Percentiles rank a stretch among this genome's conserved stretches.
Evolutionary conservation across 1,284 basidiomycete species (phyloP).

Genomic region (Athelia sp.): DNA sequence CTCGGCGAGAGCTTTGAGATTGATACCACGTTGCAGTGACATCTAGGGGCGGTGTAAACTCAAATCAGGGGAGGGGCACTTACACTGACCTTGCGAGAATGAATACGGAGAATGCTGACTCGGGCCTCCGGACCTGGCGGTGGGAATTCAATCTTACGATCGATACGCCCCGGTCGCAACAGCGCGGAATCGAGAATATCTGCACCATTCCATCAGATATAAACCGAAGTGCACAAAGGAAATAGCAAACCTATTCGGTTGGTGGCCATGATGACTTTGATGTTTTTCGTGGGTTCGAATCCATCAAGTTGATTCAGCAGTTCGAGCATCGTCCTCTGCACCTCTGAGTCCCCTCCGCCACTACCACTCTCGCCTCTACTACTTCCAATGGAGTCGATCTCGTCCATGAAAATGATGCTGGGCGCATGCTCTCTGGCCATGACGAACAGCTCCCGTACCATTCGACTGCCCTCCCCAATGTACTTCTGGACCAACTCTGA

Average conservation of each 20-base stretch:
- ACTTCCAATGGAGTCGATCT: constrained; percentile 97
- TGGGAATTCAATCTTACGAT: constrained; percentile 99
- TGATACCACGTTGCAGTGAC: constrained; percentile 97
- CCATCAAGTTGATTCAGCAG: constrained; percentile 96
- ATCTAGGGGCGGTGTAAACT: constrained; percentile 52
- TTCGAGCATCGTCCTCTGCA: constrained; percentile 98
- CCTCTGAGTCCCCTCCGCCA: constrained; percentile 91
- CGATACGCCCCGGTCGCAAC: constrained; percentile 93
- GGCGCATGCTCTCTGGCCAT: constrained; percentile 99
- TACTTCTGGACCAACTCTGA: constrained; percentile 98
- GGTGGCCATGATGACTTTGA: constrained; percentile 99
- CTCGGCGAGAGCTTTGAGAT: constrained; percentile 90
- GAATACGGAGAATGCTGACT: constrained; percentile 94
- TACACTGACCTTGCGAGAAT: constrained; percentile 81
- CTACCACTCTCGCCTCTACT: constrained; percentile 89
- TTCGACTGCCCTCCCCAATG: constrained; percentile 94
- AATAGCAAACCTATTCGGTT: constrained; percentile 79
- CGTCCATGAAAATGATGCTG: constrained; percentile 99
- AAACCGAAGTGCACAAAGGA: not conserved
- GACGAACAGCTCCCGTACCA: constrained; percentile 97
- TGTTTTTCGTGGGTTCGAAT: constrained; percentile 97
- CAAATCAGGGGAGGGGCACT: not conserved
- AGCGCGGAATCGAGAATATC: constrained; percentile 96
- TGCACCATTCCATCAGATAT: constrained; percentile 18
- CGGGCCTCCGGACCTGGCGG: constrained; percentile 97